phyloP scores from a whole-genome alignment of 148 eudicot genomes.

The Rhododendron ferrugineum region DNA sequence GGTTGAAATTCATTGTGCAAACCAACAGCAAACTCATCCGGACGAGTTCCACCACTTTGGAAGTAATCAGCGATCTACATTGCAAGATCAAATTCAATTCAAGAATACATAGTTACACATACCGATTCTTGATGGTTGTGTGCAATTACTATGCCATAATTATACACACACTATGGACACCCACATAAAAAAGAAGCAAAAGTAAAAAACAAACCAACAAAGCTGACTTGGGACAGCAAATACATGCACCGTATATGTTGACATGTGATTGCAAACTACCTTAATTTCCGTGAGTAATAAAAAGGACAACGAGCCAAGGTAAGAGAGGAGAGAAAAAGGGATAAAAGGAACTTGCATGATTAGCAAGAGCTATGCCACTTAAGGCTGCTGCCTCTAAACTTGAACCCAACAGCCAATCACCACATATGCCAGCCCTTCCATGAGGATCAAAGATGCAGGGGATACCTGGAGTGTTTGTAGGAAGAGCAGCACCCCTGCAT shows the following conservation, averaged over 20 bases:
- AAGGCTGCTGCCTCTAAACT: slow-evolving; percentile 88
- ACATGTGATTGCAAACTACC: background rate
- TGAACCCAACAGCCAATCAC: slow-evolving; percentile 97
- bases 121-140: background rate
- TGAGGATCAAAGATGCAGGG: slow-evolving; percentile 95
- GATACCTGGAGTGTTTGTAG: slow-evolving; percentile 79
- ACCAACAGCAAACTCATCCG: slow-evolving; percentile 79
- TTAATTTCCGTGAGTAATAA: too few relatives aligned
- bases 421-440: slow-evolving; percentile 96
- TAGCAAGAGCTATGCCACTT: slow-evolving; percentile 93
- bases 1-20: slow-evolving; percentile 59
- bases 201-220: background rate
- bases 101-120: background rate
- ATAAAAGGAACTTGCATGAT: slow-evolving; percentile 47
- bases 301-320: background rate
- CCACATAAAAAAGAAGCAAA: background rate
- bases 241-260: background rate
- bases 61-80: slow-evolving; percentile 79
- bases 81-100: slow-evolving; percentile 2
- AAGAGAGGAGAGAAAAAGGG: background rate
- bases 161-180: background rate
- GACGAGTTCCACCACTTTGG: slow-evolving; percentile 57
- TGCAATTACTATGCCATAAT: background rate
- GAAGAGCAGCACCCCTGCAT: slow-evolving; percentile 99
- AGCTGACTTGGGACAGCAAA: background rate